Base-by-base conservation (phyloP, 1,139 yeast genomes). In the Kodamaea plutei region DNA sequence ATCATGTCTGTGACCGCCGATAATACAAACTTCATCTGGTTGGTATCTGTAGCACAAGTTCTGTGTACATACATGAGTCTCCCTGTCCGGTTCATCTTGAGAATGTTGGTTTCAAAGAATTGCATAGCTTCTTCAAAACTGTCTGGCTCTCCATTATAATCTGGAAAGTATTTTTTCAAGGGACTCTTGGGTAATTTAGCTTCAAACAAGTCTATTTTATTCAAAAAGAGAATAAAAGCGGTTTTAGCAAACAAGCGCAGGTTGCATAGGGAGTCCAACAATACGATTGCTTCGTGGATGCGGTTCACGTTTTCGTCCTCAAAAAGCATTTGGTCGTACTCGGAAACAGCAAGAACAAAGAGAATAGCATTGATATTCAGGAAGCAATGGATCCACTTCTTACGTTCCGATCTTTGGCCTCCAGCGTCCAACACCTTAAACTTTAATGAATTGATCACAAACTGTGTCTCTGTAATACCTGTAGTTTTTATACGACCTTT, bases 371-470 rank as follows among this genome's bases (percentile, higher is more conserved):
- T 84, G 34, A 91, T 88, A 42, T 84, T 87, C 49, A 89, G 94
- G 58, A 93, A 91, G 51, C 95, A 85, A 54, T 89, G 96, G 39
- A 91, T 84, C 98, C 98, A 91, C 54, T 91, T 91, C 44, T 81
- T 79, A 36, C 98, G 73, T 58, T 91, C 98, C 24, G 89, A 78
- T 36, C 98, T 68, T 59, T 91, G 98, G 2, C 99, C 99, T 29
- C 99, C 99, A 5, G 96, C 97, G 62, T 91, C 99, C 35, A 88
- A 65, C 28, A 93, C 85, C 46, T 77, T 79, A 50, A 89, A 79
- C 38, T 70, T 78, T 34, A 76, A 69, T 8, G 80, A 65, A 43
- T 83, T 71, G 38, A 89, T 77, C 37, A 69, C 69, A 56, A 93
- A 89, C 34, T 71, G 73, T 5, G 95, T 84, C 52, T 91, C 96